Percentiles rank a stretch among this genome's conserved stretches.
Conservation (phyloP, 345 rosid species). For the Laguncularia racemosa region DNA sequence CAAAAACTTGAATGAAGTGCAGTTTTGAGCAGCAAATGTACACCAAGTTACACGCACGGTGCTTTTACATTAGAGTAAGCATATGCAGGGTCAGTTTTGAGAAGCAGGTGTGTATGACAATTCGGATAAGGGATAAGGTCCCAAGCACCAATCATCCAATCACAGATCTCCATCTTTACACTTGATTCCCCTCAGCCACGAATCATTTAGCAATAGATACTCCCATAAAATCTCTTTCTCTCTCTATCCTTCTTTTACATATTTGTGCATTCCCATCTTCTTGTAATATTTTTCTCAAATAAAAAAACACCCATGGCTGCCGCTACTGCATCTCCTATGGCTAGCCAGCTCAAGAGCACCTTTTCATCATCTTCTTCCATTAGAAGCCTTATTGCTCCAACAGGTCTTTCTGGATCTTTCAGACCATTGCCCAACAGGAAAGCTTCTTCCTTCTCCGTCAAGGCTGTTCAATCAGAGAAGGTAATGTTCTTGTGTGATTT, state of each 20-base stretch:
- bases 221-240: not conserved
- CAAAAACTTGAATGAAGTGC: no score
- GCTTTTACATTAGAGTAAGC: no score
- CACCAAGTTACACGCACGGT: no score
- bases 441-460: constrained; percentile 51
- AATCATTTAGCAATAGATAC: constrained; percentile 1
- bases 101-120: not conserved
- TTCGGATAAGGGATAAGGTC: constrained; percentile 6
- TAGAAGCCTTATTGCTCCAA: constrained; percentile 38
- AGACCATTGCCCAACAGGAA: constrained; percentile 45
- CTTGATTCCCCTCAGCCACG: constrained; percentile 7
- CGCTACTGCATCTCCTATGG: constrained; percentile 72
- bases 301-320: constrained; percentile 2
- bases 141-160: constrained; percentile 8
- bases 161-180: constrained; percentile 1
- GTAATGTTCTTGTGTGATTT: constrained; percentile 10
- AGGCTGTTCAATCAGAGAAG: constrained; percentile 73
- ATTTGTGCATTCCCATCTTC: not conserved
- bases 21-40: no score
- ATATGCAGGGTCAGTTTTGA: no score
- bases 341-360: constrained; percentile 71
- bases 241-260: not conserved
- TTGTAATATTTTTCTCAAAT: not conserved
- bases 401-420: constrained; percentile 60
- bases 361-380: constrained; percentile 39